phyloP scores from a whole-genome alignment of 1,284 basidiomycete species.

The Leccinum angustisporum region DNA sequence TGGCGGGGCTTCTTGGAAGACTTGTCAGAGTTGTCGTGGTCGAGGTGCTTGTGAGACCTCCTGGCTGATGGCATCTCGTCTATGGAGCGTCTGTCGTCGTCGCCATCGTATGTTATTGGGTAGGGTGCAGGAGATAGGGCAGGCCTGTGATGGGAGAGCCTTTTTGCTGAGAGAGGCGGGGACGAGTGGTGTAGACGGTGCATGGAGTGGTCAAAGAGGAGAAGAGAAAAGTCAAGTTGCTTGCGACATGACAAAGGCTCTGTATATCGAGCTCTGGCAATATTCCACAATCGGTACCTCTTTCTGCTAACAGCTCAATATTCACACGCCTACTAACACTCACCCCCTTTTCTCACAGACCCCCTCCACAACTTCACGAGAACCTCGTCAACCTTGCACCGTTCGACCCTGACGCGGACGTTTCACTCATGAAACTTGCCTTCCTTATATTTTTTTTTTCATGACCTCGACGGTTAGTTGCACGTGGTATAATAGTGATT shows the following conservation, averaged over 20 bases:
- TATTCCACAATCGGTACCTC: conserved; percentile 40
- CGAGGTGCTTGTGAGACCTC: conserved; percentile 23
- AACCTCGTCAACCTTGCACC: not conserved
- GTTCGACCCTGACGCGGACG: not conserved
- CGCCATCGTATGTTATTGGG: conserved; percentile 19
- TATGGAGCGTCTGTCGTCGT: conserved; percentile 27
- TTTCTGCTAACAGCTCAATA: conserved; percentile 25
- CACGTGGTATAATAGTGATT: conserved; percentile 32
- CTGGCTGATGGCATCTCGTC: conserved; percentile 40
- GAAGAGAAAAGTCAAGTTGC: conserved; percentile 33
- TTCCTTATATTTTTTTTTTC: conserved; percentile 12
- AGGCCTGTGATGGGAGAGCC: conserved; percentile 10
- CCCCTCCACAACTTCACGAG: not conserved
- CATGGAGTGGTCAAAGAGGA: conserved; percentile 34
- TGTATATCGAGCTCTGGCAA: conserved; percentile 41
- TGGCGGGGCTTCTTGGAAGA: conserved; percentile 68
- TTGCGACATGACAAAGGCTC: conserved; percentile 39
- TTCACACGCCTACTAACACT: conserved; percentile 30
- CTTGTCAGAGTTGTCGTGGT: conserved; percentile 28
- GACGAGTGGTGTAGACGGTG: conserved; percentile 28
- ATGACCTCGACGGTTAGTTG: conserved; percentile 6
- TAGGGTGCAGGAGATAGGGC: conserved; percentile 13
- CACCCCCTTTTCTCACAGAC: not conserved
- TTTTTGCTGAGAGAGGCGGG: conserved; percentile 32
- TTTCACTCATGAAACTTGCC: conserved; percentile 1